phyloP scores from a whole-genome alignment of 768 basidiomycete species.

The Suillus subalutaceus region DNA sequence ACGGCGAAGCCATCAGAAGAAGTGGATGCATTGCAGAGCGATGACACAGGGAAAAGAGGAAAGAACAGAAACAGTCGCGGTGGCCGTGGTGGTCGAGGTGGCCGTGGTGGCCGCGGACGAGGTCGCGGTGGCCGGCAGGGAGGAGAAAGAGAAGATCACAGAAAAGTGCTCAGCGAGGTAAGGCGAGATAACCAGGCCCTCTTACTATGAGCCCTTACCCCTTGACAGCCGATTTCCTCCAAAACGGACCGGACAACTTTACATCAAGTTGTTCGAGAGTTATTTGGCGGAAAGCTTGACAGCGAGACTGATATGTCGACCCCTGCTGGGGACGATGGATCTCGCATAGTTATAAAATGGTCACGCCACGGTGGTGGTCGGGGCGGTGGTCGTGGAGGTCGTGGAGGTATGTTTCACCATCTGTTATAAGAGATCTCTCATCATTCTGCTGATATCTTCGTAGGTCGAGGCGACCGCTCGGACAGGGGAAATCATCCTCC shows the following conservation, averaged over 20 bases:
- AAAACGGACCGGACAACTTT: constrained; percentile 82
- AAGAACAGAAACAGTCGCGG: constrained; percentile 37
- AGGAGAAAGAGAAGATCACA: constrained; percentile 58
- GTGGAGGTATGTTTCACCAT: constrained; percentile 22
- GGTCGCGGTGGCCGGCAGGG: constrained; percentile 44
- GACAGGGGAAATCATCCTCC: constrained; percentile 74
- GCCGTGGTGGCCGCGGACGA: constrained; percentile 48
- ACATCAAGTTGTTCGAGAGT: constrained; percentile 77
- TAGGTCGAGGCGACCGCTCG: constrained; percentile 42
- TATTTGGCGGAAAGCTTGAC: constrained; percentile 85
- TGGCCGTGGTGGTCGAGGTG: constrained; percentile 41
- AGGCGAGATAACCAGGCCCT: constrained; percentile 32
- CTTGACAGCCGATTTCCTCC: constrained; percentile 71
- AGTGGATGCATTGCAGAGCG: constrained; percentile 23
- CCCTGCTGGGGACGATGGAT: constrained; percentile 63
- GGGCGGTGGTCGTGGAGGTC: constrained; percentile 45
- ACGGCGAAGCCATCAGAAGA: constrained; percentile 10
- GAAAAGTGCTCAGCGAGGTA: constrained; percentile 84
- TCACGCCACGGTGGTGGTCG: constrained; percentile 52
- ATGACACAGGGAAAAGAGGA: constrained; percentile 37
- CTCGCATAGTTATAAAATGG: constrained; percentile 82
- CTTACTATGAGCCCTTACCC: constrained; percentile 14
- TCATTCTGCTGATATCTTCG: constrained; percentile 2
- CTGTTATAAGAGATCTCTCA: not conserved
- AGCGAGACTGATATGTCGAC: constrained; percentile 69